Percentiles rank a stretch among this genome's conserved stretches.
phyloP scores from a whole-genome alignment of 2,329 filamentous ascomycete species.

The Falciphora oryzae region DNA sequence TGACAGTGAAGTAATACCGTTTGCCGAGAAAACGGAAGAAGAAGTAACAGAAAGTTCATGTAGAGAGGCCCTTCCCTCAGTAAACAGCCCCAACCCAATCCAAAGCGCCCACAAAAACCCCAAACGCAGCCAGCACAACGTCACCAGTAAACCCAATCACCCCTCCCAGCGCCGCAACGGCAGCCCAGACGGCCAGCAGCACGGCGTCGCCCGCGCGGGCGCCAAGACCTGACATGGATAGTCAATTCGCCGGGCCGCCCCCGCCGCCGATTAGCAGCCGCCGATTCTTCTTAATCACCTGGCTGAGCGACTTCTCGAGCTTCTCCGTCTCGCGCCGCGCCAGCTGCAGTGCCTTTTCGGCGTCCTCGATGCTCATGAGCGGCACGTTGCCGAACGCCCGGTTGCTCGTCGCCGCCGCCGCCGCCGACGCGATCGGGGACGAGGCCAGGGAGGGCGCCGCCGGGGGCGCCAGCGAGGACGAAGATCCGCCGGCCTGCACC shows the following conservation, averaged over 20 bases:
- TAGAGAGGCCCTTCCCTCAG: neutral
- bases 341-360: conserved; percentile 47
- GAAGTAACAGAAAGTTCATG: neutral
- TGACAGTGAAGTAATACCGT: neutral
- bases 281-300: conserved; percentile 54
- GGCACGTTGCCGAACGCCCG: conserved; percentile 42
- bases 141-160: neutral
- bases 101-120: conserved; percentile 5
- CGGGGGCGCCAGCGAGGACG: conserved; percentile 8
- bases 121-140: neutral
- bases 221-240: conserved; percentile 7
- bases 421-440: conserved; percentile 11
- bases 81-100: conserved; percentile 11
- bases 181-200: conserved; percentile 1
- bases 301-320: conserved; percentile 56
- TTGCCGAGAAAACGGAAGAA: neutral
- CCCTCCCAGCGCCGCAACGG: neutral
- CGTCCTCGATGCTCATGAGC: conserved; percentile 57
- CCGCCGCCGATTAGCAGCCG: conserved; percentile 36
- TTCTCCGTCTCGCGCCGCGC: conserved; percentile 56
- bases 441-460: conserved; percentile 9
- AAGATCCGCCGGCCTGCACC: conserved; percentile 7
- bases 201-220: neutral
- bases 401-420: conserved; percentile 14
- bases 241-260: conserved; percentile 2